Percentiles rank a stretch among this genome's conserved stretches.
Evolutionary conservation across 257 asterid species (phyloP).

Genomic region (Solanum chiquidenum): DNA sequence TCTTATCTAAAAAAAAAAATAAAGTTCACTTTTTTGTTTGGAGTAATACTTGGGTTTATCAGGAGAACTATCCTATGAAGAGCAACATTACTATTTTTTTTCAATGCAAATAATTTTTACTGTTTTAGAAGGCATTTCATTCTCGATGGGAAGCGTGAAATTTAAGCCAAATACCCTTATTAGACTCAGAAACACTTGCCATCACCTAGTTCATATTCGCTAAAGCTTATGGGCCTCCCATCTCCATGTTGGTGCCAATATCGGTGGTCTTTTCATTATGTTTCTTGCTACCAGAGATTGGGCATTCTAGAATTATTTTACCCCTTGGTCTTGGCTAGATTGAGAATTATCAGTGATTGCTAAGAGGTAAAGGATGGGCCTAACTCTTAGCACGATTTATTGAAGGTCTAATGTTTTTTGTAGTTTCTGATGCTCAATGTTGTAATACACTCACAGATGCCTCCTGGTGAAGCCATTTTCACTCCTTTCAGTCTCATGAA

Average conservation of each 20-base stretch:
- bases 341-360: not conserved
- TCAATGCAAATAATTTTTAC: not conserved
- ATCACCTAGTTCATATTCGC: not conserved
- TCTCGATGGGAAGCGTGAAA: not conserved
- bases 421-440: constrained; percentile 28
- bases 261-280: not conserved
- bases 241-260: not conserved
- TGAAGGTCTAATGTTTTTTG: constrained; percentile 11
- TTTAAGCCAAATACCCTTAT: not conserved
- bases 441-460: constrained; percentile 33
- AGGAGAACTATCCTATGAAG: not conserved
- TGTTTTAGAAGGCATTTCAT: not conserved
- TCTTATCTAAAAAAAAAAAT: no score
- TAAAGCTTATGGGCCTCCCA: not conserved
- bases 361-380: constrained; percentile 31
- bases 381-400: constrained; percentile 10
- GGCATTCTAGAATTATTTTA: not conserved
- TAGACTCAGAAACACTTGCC: not conserved
- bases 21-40: not conserved
- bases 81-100: not conserved
- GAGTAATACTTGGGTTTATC: not conserved
- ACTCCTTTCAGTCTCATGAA: constrained; percentile 27
- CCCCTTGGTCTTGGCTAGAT: not conserved
- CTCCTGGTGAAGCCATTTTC: constrained; percentile 27
- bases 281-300: not conserved